These are phyloP conservation scores for Pichia sp. DNA, from an alignment of 1,139 yeast species.

Conservation along the genomic window DNA sequence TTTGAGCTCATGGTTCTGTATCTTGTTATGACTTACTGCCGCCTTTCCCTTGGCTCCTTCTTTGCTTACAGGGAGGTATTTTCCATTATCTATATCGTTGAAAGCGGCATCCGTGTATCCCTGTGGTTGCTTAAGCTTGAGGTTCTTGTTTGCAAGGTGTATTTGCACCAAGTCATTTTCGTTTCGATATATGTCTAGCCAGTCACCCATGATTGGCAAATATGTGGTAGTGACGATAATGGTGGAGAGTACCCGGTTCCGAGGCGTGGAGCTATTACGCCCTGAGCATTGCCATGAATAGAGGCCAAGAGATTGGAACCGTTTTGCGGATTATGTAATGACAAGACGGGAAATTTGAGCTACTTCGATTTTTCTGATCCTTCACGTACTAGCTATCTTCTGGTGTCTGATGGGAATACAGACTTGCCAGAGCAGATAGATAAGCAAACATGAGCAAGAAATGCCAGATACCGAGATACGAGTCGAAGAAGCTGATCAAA, in stretches of 20 bases:
- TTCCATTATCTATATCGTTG: constrained; percentile 22
- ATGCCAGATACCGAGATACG: constrained; percentile 2
- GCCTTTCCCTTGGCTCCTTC: background rate
- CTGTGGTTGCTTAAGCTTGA: constrained; percentile 20
- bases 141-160: background rate
- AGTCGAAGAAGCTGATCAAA: constrained; percentile 37
- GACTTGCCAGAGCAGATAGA: background rate
- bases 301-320: background rate
- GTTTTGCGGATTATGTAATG: background rate
- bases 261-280: no score
- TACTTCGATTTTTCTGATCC: no score
- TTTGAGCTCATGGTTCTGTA: constrained; percentile 29
- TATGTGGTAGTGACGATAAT: no score
- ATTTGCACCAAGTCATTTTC: constrained; percentile 6
- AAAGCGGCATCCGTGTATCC: constrained; percentile 21
- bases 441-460: background rate
- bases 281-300: no score
- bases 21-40: background rate
- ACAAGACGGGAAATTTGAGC: background rate
- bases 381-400: no score
- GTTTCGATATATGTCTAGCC: constrained; percentile 21
- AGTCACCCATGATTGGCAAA: constrained; percentile 11
- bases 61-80: constrained; percentile 8
- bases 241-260: no score
- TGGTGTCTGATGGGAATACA: background rate